phyloP scores from a whole-genome alignment of 2,329 filamentous ascomycete species.

The Sporothrix protearum region DNA sequence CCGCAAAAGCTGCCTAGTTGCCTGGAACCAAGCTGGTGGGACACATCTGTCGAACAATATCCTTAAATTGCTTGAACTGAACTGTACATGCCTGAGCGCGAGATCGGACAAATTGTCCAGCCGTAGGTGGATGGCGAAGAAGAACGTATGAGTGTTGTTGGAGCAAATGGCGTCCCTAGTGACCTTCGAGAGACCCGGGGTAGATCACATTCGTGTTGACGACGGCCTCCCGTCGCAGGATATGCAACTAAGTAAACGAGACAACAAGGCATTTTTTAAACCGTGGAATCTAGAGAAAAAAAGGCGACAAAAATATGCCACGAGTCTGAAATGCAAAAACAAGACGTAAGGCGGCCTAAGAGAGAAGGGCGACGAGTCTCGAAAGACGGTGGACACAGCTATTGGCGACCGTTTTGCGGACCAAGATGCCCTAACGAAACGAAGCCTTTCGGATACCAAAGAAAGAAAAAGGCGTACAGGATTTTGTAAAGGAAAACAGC shows the following conservation, averaged over 20 bases:
- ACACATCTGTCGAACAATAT: background rate
- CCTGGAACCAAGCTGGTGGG: background rate
- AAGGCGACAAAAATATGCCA: background rate
- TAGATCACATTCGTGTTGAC: background rate
- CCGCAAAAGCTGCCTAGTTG: background rate
- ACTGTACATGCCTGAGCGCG: background rate
- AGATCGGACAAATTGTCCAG: background rate
- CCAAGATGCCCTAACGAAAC: no score
- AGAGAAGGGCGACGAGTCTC: no score
- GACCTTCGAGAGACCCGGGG: background rate
- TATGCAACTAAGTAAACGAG: background rate
- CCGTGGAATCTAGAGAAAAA: background rate
- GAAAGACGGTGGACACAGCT: no score
- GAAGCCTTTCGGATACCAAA: no score
- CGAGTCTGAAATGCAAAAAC: no score
- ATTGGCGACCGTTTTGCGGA: no score
- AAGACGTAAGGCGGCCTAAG: no score
- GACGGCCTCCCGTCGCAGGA: background rate
- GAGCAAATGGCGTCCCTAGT: background rate
- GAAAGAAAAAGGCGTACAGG: background rate
- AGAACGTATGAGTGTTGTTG: no score
- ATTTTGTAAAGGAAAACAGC: background rate
- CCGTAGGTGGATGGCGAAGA: no score
- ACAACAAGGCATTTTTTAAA: background rate
- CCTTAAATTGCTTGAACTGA: background rate